phyloP scores from a whole-genome alignment of 2,329 filamentous ascomycete genomes.

The Sporothrix brunneoviolacea region DNA sequence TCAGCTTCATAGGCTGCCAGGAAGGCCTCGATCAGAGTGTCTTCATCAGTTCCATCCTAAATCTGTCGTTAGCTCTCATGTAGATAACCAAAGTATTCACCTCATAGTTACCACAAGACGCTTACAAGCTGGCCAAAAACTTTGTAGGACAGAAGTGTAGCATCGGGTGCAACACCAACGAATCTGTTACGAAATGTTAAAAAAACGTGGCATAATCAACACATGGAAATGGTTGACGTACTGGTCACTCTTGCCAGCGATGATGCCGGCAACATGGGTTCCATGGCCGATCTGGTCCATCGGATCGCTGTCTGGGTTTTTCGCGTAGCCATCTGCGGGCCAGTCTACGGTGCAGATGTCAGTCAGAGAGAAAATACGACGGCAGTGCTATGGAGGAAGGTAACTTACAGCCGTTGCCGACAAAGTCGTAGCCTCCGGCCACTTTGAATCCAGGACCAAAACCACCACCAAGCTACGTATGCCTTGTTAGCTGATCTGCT shows the following conservation, averaged over 20 bases:
- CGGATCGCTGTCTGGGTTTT: slow-evolving; percentile 21
- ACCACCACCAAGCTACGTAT: slow-evolving; percentile 17
- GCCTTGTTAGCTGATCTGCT: neutral
- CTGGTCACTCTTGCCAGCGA: slow-evolving; percentile 18
- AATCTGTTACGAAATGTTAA: slow-evolving; percentile 9
- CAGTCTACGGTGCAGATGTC: neutral
- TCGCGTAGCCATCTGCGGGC: slow-evolving; percentile 2
- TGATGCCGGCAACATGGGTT: slow-evolving; percentile 24
- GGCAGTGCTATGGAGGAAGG: no score
- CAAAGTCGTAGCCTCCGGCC: slow-evolving; percentile 16
- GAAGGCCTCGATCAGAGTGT: slow-evolving; percentile 54
- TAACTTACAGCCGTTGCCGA: slow-evolving; percentile 13
- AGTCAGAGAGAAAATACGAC: no score
- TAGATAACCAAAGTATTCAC: no score
- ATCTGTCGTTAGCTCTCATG: no score
- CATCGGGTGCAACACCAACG: slow-evolving; percentile 23
- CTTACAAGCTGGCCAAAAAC: slow-evolving; percentile 17
- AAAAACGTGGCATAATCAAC: no score
- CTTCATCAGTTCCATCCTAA: slow-evolving; percentile 33
- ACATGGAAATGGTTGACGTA: neutral
- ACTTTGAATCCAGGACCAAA: slow-evolving; percentile 18
- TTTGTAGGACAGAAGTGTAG: slow-evolving; percentile 21
- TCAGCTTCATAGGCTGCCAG: slow-evolving; percentile 54
- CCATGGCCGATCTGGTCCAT: slow-evolving; percentile 21
- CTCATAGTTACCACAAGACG: no score